A percentile compares a stretch with the other conserved stretches of the same genome.
phyloP scores from a whole-genome alignment of 805 yeast genomes.

The Wickerhamiella musiphila region DNA sequence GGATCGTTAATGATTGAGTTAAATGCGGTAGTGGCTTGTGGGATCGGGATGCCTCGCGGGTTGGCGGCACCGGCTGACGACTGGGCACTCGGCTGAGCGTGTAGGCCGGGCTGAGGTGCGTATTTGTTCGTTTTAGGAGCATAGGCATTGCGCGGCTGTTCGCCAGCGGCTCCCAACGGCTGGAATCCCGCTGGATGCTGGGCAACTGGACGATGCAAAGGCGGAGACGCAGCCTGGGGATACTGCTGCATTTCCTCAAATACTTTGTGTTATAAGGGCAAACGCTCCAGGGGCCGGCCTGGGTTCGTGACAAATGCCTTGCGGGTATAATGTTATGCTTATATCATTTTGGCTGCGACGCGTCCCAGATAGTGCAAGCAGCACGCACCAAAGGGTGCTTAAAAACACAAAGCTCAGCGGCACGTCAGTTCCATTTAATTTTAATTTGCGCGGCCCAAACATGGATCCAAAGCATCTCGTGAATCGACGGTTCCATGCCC shows the following conservation, averaged over 20 bases:
- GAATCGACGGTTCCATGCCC: too few relatives aligned
- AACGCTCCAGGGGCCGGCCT: not conserved
- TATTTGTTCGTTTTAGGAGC: slow-evolving; percentile 5
- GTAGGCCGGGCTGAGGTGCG: slow-evolving; percentile 14
- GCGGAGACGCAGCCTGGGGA: slow-evolving; percentile 18
- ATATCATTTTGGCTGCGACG: too few relatives aligned
- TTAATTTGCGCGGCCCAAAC: too few relatives aligned
- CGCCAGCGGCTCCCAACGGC: slow-evolving; percentile 6
- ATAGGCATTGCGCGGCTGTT: slow-evolving; percentile 3
- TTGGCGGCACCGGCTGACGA: not conserved
- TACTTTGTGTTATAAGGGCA: not conserved
- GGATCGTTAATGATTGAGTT: slow-evolving; percentile 49
- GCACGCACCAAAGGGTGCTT: too few relatives aligned
- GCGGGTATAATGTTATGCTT: too few relatives aligned
- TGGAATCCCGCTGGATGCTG: slow-evolving; percentile 27
- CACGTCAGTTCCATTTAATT: too few relatives aligned
- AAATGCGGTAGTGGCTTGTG: slow-evolving; percentile 17
- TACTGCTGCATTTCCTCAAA: slow-evolving; percentile 2
- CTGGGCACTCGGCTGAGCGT: slow-evolving; percentile 4
- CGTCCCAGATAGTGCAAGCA: too few relatives aligned
- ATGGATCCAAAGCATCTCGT: too few relatives aligned
- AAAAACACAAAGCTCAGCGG: too few relatives aligned
- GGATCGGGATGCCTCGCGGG: slow-evolving; percentile 5
- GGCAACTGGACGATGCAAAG: slow-evolving; percentile 29
- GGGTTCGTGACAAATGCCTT: too few relatives aligned